Evolutionary conservation across 2,329 filamentous ascomycete species (phyloP), one percentile per base, ranked within the genome.

Genomic region (Chrysoporthe austroafricana): DNA sequence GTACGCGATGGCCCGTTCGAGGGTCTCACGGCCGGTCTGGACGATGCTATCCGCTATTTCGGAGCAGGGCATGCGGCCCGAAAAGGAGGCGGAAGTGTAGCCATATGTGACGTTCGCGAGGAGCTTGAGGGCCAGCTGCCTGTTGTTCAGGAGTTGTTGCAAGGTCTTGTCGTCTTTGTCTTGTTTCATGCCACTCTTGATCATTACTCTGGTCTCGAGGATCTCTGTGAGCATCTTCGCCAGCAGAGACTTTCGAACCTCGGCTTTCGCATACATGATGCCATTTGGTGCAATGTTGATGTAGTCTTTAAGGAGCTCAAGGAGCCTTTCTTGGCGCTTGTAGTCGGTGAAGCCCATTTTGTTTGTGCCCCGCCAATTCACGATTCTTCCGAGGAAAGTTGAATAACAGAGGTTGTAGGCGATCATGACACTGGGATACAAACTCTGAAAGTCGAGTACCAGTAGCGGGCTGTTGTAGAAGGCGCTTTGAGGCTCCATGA

Each of bases 371-470:
- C 93, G 88, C 95, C 95, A 97, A 73, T 89, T 88, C 39, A 89
- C 87, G 50, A 97, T 89, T 42, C 96, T 88, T 0, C 96, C 96
- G 0, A 98, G 84, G 73, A 94, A 99, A 0, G 96, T 99, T 0
- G 96, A 98, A 76, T 99, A 99, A 80, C 96, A 99, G 76, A 97
- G 96, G 75, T 99, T 99, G 82, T 99, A 98, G 0, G 96, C 96
- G 75, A 99, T 98, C 94, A 99, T 97, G 69, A 98, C 90, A 78
- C 94, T 97, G 0, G 96, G 96, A 72, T 99, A 99, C 60, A 99
- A 81, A 69, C 93, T 97, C 75, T 98, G 95, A 71, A 99, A 99
- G 78, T 99, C 96, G 7, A 99, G 84, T 0, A 99, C 96, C 3
- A 99, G 77, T 0, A 99, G 77, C 0, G 96, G 96, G 70, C 92